phyloP scores from a whole-genome alignment of 805 yeast genomes.

The Kregervanrija fluxuum region DNA sequence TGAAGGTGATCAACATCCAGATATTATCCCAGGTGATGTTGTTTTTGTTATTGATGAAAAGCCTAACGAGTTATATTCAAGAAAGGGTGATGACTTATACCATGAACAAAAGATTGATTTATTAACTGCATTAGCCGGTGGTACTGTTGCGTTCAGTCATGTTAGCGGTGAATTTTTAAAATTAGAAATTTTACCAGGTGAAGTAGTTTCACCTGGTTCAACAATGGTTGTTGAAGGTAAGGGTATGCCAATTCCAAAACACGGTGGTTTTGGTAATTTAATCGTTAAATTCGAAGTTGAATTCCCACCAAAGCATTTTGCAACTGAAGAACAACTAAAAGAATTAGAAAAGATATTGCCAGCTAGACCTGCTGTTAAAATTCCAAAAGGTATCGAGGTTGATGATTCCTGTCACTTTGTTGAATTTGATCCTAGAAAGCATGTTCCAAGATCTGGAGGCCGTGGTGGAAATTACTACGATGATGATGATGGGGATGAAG shows the following conservation, averaged over 20 bases:
- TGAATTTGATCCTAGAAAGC: slow-evolving; percentile 24
- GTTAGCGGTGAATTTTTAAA: slow-evolving; percentile 88
- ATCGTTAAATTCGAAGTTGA: slow-evolving; percentile 79
- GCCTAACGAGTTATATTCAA: slow-evolving; percentile 73
- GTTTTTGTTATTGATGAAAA: slow-evolving; percentile 86
- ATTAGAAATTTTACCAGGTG: slow-evolving; percentile 81
- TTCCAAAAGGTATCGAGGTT: slow-evolving; percentile 68
- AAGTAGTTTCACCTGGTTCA: slow-evolving; percentile 79
- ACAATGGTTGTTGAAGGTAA: slow-evolving; percentile 80
- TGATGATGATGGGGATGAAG: slow-evolving; percentile 44
- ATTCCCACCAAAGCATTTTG: slow-evolving; percentile 75
- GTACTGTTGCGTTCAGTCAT: slow-evolving; percentile 80
- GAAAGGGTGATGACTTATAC: slow-evolving; percentile 84
- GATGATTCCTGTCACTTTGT: slow-evolving; percentile 49
- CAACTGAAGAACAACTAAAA: slow-evolving; percentile 68
- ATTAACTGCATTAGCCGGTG: slow-evolving; percentile 95
- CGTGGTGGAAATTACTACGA: slow-evolving; percentile 42
- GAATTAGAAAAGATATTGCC: slow-evolving; percentile 75
- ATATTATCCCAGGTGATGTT: slow-evolving; percentile 93
- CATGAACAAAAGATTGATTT: slow-evolving; percentile 85
- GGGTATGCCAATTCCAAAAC: slow-evolving; percentile 96
- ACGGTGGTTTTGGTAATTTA: slow-evolving; percentile 84
- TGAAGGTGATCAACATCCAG: slow-evolving; percentile 97
- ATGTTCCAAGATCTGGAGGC: slow-evolving; percentile 25
- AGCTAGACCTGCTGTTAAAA: slow-evolving; percentile 48